Evolutionary conservation across 768 basidiomycete genomes (phyloP).

Genomic region (Tubosaeta sp.): DNA sequence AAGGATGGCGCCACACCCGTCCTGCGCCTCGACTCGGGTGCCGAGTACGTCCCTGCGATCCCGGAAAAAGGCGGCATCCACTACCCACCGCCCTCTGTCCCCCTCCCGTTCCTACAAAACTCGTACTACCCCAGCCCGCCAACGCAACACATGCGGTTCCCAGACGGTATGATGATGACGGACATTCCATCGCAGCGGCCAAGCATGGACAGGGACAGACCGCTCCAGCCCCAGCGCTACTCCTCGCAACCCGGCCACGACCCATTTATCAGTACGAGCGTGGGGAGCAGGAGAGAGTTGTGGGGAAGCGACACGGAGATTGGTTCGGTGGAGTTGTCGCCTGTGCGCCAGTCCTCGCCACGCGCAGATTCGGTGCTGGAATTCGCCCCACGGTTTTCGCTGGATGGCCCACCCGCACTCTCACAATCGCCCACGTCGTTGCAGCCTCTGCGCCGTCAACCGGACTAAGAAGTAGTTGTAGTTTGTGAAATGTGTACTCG

Average conservation of each 20-base stretch:
- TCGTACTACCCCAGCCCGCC: conserved; percentile 10
- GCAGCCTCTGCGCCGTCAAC: conserved; percentile 25
- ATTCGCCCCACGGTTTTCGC: conserved; percentile 13
- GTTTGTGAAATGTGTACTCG: not conserved
- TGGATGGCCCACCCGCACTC: conserved; percentile 6
- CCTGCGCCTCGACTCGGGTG: conserved; percentile 26
- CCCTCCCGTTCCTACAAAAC: conserved; percentile 14
- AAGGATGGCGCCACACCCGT: conserved; percentile 20
- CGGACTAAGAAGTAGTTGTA: conserved; percentile 2
- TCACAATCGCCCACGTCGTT: conserved; percentile 14
- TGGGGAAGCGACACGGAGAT: conserved; percentile 22
- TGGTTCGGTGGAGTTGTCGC: conserved; percentile 2
- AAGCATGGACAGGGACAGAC: conserved; percentile 12
- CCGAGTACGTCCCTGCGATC: conserved; percentile 7
- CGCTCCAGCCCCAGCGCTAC: conserved; percentile 21
- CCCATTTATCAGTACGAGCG: conserved; percentile 7
- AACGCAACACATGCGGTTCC: conserved; percentile 8
- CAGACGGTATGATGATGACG: conserved; percentile 8
- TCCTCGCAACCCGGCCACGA: conserved; percentile 13
- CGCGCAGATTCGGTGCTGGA: conserved; percentile 6
- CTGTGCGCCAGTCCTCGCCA: conserved; percentile 2
- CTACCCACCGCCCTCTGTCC: conserved; percentile 2
- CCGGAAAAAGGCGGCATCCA: conserved; percentile 15
- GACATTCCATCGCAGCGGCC: conserved; percentile 10
- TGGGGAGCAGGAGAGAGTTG: conserved; percentile 18